phyloP scores from a whole-genome alignment of 768 basidiomycete species.

The Boletus edulis region DNA sequence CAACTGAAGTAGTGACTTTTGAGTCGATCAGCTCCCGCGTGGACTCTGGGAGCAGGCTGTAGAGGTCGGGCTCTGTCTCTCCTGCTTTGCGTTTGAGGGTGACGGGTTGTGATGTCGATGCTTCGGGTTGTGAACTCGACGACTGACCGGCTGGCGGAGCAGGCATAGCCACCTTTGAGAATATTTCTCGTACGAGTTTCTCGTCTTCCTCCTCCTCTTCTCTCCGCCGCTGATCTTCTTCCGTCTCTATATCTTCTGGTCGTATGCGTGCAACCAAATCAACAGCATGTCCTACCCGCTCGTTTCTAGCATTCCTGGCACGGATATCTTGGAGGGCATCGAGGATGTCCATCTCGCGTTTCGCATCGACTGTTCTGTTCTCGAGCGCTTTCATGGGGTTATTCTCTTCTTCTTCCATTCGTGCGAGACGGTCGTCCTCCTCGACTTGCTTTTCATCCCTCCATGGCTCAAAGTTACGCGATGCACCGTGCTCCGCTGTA shows the following conservation, averaged over 20 bases:
- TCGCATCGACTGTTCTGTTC: constrained; percentile 87
- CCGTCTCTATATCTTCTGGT: constrained; percentile 69
- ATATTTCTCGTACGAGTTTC: constrained; percentile 80
- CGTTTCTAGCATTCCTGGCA: constrained; percentile 83
- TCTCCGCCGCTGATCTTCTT: constrained; percentile 69
- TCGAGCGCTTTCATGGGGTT: constrained; percentile 98
- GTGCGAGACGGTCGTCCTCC: constrained; percentile 81
- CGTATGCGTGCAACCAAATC: constrained; percentile 64
- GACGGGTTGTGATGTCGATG: constrained; percentile 35
- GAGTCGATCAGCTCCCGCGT: constrained; percentile 56
- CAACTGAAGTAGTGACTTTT: constrained; percentile 38
- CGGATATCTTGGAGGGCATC: constrained; percentile 94
- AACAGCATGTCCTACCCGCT: constrained; percentile 73
- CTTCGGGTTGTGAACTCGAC: constrained; percentile 21
- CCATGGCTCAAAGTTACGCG: constrained; percentile 98
- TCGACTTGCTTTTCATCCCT: constrained; percentile 74
- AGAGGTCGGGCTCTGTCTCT: constrained; percentile 68
- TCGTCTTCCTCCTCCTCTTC: constrained; percentile 91
- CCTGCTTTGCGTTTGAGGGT: constrained; percentile 90
- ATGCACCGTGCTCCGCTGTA: constrained; percentile 91
- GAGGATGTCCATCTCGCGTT: constrained; percentile 97
- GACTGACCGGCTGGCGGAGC: constrained; percentile 14
- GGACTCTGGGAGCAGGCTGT: constrained; percentile 65
- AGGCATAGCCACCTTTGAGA: constrained; percentile 65
- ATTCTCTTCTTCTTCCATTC: constrained; percentile 89